Evolutionary conservation across 1,284 basidiomycete species (phyloP), one percentile per base, ranked within the genome.

Genomic region (Trichosporon sp.): DNA sequence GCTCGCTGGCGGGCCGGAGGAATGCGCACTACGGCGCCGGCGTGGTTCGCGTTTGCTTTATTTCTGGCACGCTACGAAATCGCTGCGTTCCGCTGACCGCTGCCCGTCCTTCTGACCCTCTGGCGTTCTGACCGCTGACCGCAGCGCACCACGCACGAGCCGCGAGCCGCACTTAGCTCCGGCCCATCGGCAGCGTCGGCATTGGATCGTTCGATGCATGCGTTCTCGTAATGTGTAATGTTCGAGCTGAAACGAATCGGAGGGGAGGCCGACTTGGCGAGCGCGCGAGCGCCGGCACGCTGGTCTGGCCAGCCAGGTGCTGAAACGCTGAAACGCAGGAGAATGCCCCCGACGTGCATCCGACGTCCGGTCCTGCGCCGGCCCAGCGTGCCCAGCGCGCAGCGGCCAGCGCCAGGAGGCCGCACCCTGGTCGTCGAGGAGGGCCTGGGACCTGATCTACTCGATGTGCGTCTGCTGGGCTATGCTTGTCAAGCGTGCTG

Each of bases 381-480:
- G 38, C 4, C 18, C n/a, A n/a, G 38, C n/a, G n/a, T n/a, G n/a
- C n/a, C n/a, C n/a, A n/a, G n/a, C n/a, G n/a, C n/a, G n/a, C n/a
- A n/a, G n/a, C n/a, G n/a, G n/a, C n/a, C n/a, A n/a, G n/a, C n/a
- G 38, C 38, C 38, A 6, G 38, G 38, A 42, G 38, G n/a, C 38
- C 35, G 38, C 47, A 8, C 56, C 56, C 56, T 32, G 56, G 27
- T 58, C 15, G 56, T 60, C 56, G 56, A 29, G 56, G 15, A 60
- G 44, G 21, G 21, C 56, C 56, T 60, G 56, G 56, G 56, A 60
- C 56, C 56, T 60, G 56, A 60, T 60, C 56, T 60, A 60, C 56
- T 31, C 56, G 15, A 29, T 29, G 25, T 58, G 23, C 23, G 51
- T 53, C n/a, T 21, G 44, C n/a, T 2, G 8, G 6, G 7, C 18